A percentile compares a stretch with the other conserved stretches of the same genome.
Conservation (phyloP, 73 alveolate species). For the Paramecium sexaurelia region DNA sequence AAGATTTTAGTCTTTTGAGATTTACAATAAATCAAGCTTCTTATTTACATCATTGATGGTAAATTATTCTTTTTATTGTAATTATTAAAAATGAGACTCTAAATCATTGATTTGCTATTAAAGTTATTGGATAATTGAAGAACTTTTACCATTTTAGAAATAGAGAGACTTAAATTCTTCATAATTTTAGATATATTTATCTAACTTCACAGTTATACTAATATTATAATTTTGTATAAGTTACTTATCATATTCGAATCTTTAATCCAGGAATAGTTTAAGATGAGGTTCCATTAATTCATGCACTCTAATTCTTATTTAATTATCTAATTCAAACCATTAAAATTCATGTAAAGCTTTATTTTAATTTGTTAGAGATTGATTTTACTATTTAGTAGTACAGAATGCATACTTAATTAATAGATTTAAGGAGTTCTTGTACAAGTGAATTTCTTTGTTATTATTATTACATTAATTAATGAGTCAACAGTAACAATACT, state of each 20-base stretch:
- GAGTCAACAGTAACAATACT: not conserved
- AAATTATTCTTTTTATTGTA: not conserved
- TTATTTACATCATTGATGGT: not conserved
- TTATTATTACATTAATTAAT: not conserved
- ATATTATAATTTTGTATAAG: not conserved
- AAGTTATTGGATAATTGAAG: not conserved
- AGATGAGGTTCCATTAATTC: slow-evolving; percentile 30
- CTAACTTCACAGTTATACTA: not conserved
- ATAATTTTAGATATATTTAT: not conserved
- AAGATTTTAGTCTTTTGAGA: not conserved
- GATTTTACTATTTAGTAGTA: not conserved
- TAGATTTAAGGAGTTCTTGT: not conserved
- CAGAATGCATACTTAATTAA: not conserved
- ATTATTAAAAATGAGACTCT: not conserved
- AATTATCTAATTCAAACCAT: slow-evolving; percentile 32
- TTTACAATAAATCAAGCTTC: not conserved
- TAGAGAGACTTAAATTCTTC: not conserved
- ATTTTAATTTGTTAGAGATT: not conserved
- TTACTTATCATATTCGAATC: not conserved
- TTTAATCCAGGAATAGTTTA: not conserved
- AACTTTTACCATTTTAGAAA: not conserved
- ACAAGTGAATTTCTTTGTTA: not conserved
- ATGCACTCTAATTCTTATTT: not conserved
- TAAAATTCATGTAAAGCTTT: not conserved
- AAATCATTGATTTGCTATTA: not conserved